Percentiles rank a stretch among this genome's conserved stretches.
Evolutionary conservation across 192 early-diverging fungal genomes (phyloP).

Genomic region (Podochytrium sp.): DNA sequence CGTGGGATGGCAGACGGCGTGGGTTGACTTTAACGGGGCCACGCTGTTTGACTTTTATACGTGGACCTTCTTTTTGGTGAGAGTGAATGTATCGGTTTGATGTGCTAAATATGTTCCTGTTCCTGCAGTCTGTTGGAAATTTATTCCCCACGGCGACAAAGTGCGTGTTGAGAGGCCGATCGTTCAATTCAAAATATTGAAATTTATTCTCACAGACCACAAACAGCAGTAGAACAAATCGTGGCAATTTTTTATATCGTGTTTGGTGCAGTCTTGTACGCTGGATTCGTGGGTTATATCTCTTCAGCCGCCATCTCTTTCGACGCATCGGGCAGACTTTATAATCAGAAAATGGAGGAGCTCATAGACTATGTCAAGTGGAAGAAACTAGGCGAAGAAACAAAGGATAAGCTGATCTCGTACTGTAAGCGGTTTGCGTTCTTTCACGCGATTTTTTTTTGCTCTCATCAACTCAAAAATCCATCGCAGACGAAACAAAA

Average conservation of each 20-base stretch:
- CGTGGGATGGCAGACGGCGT: background rate
- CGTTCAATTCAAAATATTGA: background rate
- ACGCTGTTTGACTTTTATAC: background rate
- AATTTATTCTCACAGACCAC: no score
- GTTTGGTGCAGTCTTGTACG: slow-evolving; percentile 22
- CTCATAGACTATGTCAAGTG: slow-evolving; percentile 47
- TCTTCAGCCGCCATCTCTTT: slow-evolving; percentile 23
- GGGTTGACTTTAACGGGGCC: background rate
- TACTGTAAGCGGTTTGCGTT: no score
- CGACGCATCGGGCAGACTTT: slow-evolving; percentile 26
- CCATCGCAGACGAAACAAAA: slow-evolving; percentile 43
- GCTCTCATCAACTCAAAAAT: no score
- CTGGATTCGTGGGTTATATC: slow-evolving; percentile 21
- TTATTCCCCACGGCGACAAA: background rate
- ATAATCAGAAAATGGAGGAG: slow-evolving; percentile 40
- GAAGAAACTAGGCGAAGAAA: slow-evolving; percentile 32
- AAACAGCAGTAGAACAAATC: slow-evolving; percentile 5
- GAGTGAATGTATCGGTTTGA: no score
- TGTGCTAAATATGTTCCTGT: background rate
- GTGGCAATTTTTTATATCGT: background rate
- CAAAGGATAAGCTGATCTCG: slow-evolving; percentile 26
- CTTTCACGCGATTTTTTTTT: no score
- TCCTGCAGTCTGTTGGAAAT: background rate
- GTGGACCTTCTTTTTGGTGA: background rate
- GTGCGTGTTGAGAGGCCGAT: background rate